These are phyloP conservation scores for Alternaria ventricosa DNA, from an alignment of 2,329 filamentous ascomycete genomes.

Conservation along the genomic window DNA sequence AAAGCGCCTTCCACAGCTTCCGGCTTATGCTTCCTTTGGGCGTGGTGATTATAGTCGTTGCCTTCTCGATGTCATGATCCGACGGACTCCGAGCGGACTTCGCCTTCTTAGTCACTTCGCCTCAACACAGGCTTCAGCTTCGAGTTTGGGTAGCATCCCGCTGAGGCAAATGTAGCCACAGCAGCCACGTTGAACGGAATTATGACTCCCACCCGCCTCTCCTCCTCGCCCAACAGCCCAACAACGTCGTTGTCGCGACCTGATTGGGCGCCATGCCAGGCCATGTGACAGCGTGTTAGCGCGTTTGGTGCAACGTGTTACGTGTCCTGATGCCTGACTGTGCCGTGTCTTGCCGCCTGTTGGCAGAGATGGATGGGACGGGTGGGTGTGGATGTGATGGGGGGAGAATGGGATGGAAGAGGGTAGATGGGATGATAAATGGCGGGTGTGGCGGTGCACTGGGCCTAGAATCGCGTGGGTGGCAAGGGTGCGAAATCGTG, in stretches of 20 bases:
- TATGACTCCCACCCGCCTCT: background rate
- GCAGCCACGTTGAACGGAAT: background rate
- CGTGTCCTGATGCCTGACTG: background rate
- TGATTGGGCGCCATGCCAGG: constrained; percentile 11
- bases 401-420: background rate
- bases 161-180: background rate
- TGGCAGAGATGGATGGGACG: background rate
- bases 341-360: background rate
- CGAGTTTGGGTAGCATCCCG: background rate
- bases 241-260: background rate
- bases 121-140: background rate
- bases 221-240: background rate
- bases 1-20: background rate
- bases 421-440: background rate
- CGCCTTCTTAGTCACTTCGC: constrained; percentile 7
- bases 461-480: background rate
- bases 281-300: constrained; percentile 31
- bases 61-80: background rate
- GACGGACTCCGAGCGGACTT: background rate
- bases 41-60: background rate
- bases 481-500: background rate
- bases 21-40: background rate
- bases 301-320: constrained; percentile 11
- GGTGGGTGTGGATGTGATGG: background rate
- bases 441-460: background rate